Evolutionary conservation across 257 asterid genomes (phyloP).

Genomic region (Nicotiana undulata): DNA sequence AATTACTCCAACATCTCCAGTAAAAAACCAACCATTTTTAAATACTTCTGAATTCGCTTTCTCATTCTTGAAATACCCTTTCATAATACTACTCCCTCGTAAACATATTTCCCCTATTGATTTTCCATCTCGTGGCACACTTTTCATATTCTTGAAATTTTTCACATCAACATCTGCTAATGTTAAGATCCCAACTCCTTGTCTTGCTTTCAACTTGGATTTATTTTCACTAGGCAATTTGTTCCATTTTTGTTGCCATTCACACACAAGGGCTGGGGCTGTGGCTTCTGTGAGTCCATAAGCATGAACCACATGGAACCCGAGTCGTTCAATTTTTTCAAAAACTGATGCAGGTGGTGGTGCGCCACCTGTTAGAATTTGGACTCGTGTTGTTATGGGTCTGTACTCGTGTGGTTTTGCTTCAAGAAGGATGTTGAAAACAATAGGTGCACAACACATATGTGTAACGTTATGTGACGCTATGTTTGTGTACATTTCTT

Average conservation of each 20-base stretch:
- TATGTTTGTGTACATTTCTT: conserved; percentile 54
- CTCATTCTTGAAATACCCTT: conserved; percentile 65
- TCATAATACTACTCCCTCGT: conserved; percentile 32
- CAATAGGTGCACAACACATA: conserved; percentile 89
- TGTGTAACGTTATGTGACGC: conserved; percentile 59
- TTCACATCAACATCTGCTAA: neutral
- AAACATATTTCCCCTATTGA: neutral
- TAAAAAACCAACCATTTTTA: conserved; percentile 57
- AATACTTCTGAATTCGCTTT: conserved; percentile 44
- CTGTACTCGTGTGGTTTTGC: conserved; percentile 51
- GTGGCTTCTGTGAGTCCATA: conserved; percentile 92
- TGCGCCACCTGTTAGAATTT: conserved; percentile 76
- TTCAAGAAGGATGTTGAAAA: conserved; percentile 55
- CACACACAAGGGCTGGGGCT: conserved; percentile 82
- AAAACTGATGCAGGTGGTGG: conserved; percentile 66
- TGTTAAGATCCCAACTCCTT: conserved; percentile 52
- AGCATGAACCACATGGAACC: conserved; percentile 79
- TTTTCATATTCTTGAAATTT: neutral
- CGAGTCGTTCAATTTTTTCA: conserved; percentile 46
- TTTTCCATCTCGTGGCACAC: neutral
- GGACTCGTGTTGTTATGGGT: conserved; percentile 22
- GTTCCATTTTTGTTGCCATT: conserved; percentile 75
- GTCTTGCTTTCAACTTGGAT: conserved; percentile 58
- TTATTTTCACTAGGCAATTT: conserved; percentile 23
- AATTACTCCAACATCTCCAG: conserved; percentile 81